Percentiles rank a stretch among this genome's conserved stretches.
Evolutionary conservation across 768 basidiomycete species (phyloP).

Genomic region (Coprinellus micaceus): DNA sequence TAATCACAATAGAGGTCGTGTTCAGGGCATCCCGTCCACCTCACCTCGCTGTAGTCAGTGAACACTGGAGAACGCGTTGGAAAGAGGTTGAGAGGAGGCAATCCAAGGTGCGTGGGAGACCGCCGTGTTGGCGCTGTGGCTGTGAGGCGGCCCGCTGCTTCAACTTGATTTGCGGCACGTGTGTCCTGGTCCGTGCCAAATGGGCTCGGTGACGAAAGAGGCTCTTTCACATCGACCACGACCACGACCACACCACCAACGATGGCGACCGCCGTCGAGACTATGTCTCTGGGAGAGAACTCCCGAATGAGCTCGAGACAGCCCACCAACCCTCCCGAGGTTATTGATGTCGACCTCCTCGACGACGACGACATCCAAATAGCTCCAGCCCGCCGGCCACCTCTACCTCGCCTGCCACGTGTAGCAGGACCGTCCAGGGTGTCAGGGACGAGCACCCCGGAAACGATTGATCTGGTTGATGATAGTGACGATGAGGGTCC

Average conservation of each 20-base stretch:
- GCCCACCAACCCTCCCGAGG: conserved; percentile 26
- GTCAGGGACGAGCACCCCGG: conserved; percentile 14
- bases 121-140: too few species aligned
- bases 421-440: conserved; percentile 12
- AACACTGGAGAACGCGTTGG: too few species aligned
- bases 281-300: not conserved
- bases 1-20: too few species aligned
- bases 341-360: conserved; percentile 43
- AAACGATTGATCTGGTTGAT: conserved; percentile 35
- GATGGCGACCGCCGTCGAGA: conserved; percentile 6
- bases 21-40: too few species aligned
- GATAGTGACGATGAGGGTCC: conserved; percentile 27
- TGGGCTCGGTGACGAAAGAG: not conserved
- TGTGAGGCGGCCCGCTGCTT: not conserved
- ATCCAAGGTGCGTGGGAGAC: too few species aligned
- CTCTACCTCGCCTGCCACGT: not conserved
- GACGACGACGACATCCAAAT: conserved; percentile 14
- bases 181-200: not conserved
- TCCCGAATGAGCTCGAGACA: not conserved
- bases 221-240: not conserved
- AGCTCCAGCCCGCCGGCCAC: not conserved
- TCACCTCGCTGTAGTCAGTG: too few species aligned
- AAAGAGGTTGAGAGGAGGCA: too few species aligned
- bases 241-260: not conserved
- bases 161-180: not conserved